Base-by-base conservation (phyloP, 805 yeast genomes). In the Hanseniaspora singularis region DNA sequence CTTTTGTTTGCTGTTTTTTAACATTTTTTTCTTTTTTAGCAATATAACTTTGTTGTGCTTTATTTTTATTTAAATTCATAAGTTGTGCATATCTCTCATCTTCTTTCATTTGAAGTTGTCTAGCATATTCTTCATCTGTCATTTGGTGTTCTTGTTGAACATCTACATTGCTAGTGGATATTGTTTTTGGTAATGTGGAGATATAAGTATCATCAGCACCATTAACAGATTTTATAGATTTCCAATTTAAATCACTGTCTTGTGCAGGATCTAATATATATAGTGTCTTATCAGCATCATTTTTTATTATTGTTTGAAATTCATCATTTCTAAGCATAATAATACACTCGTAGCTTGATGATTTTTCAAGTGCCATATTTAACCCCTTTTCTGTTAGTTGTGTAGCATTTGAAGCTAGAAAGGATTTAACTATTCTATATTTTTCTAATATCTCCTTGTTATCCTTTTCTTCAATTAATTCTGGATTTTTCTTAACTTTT, bases 261-360 rank as follows among this genome's bases (percentile, higher is more conserved):
- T 14, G 70, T 65, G 57, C 92, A 96, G 1, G 92, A 83, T 2
- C 83, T 23, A 89, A 66, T 4, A 74, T 62, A 57, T 74, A 86
- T 27, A 89, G 65, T 11, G 14, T 24, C 45, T 69, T 68, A 46
- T 69, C 69, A 24, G 67, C 68, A 33, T 62, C 64, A 15, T 59
- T 61, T 56, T 78, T 79, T 49, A 62, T 72, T 10, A 88, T 58
- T 0, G 96, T 85, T 52, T 73, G 73, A 62, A 84, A 89, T 60
- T 87, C 96, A 60, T 92, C 88, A 62, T 92, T 89, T 57, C 96
- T 71, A 66, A 88, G 92, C 51, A 89, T 73, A 0, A 89, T 76
- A 1, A 79, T 74, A 47, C 79, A 69, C 6, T 78, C 71, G 34
- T 77, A 77, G 14, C 71, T 69, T 1, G 61, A 57, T 23, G 84